phyloP scores from a whole-genome alignment of 768 basidiomycete species.

The Calvatia gigantea region DNA sequence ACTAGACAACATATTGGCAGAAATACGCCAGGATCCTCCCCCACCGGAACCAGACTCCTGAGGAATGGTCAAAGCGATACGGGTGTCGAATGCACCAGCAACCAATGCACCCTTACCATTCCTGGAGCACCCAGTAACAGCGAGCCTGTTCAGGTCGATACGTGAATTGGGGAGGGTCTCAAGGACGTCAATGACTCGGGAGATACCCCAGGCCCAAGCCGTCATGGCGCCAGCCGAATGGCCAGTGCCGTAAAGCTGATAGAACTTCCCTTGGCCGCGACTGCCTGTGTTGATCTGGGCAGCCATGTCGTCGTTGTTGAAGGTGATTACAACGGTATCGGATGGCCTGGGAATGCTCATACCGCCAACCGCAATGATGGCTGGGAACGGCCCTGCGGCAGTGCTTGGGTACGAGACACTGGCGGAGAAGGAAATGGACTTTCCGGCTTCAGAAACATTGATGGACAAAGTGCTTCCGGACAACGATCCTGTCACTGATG shows the following conservation, averaged over 20 bases:
- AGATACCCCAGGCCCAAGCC: slow-evolving; percentile 62
- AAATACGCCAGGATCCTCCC: slow-evolving; percentile 58
- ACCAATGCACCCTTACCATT: slow-evolving; percentile 61
- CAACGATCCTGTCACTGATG: slow-evolving; percentile 40
- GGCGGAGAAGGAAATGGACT: slow-evolving; percentile 46
- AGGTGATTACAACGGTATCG: slow-evolving; percentile 43
- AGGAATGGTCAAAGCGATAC: slow-evolving; percentile 57
- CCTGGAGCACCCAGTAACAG: slow-evolving; percentile 57
- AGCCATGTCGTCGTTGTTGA: slow-evolving; percentile 53
- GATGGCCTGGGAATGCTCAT: slow-evolving; percentile 35
- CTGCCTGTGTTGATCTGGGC: slow-evolving; percentile 40
- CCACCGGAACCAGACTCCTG: slow-evolving; percentile 65
- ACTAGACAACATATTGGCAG: slow-evolving; percentile 39
- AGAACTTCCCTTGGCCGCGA: slow-evolving; percentile 56
- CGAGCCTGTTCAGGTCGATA: slow-evolving; percentile 47
- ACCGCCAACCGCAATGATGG: slow-evolving; percentile 50
- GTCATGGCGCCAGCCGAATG: slow-evolving; percentile 51
- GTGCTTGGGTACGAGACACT: slow-evolving; percentile 43
- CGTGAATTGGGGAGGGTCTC: slow-evolving; percentile 41
- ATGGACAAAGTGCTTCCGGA: slow-evolving; percentile 44
- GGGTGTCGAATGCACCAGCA: slow-evolving; percentile 55
- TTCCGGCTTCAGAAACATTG: slow-evolving; percentile 41
- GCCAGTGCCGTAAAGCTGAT: slow-evolving; percentile 45
- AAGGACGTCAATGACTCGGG: slow-evolving; percentile 59
- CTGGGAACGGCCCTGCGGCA: slow-evolving; percentile 43